Conservation (phyloP, 108 stramenopile genomes). For the Ochromonas danica region DNA sequence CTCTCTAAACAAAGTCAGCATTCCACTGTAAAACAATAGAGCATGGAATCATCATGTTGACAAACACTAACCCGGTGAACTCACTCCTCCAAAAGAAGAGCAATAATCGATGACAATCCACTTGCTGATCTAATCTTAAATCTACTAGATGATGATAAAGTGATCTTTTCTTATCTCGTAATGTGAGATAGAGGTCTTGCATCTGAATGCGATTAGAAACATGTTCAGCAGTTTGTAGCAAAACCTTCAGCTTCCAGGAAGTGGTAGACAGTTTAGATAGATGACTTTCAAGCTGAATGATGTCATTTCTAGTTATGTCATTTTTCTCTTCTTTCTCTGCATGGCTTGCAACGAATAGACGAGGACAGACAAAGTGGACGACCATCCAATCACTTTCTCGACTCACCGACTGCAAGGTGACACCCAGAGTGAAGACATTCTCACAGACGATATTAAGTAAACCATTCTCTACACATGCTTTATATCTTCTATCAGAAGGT, state of each 20-base stretch:
- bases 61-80: not conserved
- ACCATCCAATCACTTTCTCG: not conserved
- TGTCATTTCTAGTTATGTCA: not conserved
- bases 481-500: not conserved
- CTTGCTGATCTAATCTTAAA: not conserved
- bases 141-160: not conserved
- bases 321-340: not conserved
- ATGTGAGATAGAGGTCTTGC: not conserved
- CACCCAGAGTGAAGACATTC: not conserved
- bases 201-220: not conserved
- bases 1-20: too few species aligned
- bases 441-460: not conserved
- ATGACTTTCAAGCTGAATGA: not conserved
- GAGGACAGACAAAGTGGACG: not conserved
- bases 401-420: not conserved
- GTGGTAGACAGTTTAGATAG: not conserved
- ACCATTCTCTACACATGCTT: not conserved
- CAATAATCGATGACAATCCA: not conserved
- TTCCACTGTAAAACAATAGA: too few species aligned
- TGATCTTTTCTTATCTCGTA: not conserved
- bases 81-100: not conserved
- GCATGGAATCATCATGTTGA: too few species aligned
- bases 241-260: too few species aligned
- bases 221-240: not conserved
- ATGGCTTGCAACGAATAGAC: not conserved